Evolutionary conservation across 805 yeast species (phyloP), one percentile per base, ranked within the genome.

Genomic region (Hanseniaspora hatyaiensis): DNA sequence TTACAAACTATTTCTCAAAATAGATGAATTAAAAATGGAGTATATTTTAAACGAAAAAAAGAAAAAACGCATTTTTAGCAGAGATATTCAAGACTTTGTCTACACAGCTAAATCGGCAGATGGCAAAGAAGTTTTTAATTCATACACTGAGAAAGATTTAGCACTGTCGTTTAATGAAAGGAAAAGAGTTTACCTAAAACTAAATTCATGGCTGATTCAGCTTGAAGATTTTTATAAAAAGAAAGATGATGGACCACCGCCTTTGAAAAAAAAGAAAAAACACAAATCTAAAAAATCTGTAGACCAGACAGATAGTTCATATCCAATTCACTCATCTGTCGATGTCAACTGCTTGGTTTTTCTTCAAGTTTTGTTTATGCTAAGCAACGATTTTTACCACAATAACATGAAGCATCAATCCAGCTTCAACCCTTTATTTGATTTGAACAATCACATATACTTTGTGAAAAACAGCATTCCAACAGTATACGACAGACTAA

Each of bases 351-450:
- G 28, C 6, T 28, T 45, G 16, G 12, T 28, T 8, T 19, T 45
- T 8, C 12, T 45, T 4, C 49, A 45, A n/a, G 38, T 45, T 3
- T 16, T 45, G 31, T 45, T 45, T 31, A 24, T 45, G 24, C 20
- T 45, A n/a, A 9, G 30, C 0, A 45, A 30, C 24, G 49, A 45
- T 26, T 45, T 45, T 30, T 45, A 13, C 13, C 49, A 45, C 13
- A 30, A 45, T 20, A 45, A 45, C 28, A 23, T 37, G 29, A 34
- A 30, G n/a, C 20, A 37, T 8, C 49, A 45, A 31, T 34, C 22
- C 19, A n/a, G 19, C 5, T 37, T 45, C 19, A 45, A 45, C 19
- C 24, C 28, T 2, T 8, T 26, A 6, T 45, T 45, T 37, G 34
- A 45, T 23, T 34, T 45, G 13, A 45, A 37, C 24, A 45, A 37